Base-by-base conservation (phyloP, 257 asterid species). In the Leptodermis oblonga region DNA sequence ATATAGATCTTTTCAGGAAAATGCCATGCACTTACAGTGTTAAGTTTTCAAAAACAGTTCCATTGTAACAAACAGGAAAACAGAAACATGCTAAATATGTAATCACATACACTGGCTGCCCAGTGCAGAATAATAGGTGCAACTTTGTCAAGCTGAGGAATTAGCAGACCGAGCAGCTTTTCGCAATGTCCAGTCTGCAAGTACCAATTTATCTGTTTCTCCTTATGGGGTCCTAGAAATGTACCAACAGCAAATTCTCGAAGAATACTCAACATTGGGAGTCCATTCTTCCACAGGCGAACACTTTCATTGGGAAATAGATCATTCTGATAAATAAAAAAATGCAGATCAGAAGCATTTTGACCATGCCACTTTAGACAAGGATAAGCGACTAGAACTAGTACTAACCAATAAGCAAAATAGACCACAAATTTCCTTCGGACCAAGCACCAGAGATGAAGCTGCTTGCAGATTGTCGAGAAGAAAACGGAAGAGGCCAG, bases 401-500 rank as follows among this genome's bases (percentile, higher is more conserved):
- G 36, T 66, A 74, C 92, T 49, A 85, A 94, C 99, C 90, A 94
- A 82, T 58, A 94, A 78, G 77, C 89, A 87, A 78, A 94, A 81
- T 68, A 94, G 81, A 83, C 99, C 89, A 83, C 96, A 89, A 30
- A 82, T 85, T 79, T 94, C 99, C 80, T 94, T 91, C n/a, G 99
- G 99, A 64, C 97, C 99, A 77, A 94, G 67, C 15, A 92, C 93
- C 84, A 94, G 69, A 48, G 85, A 61, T 30, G 99, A 86, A 77
- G 95, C 86, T 74, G 97, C 83, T 61, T 86, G 86, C 75, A 88
- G 88, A 83, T 80, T 82, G 67, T 85, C 91, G 12, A 86, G 74
- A 51, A 94, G 85, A 76, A 76, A 88, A 74, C 79, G 92, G 73
- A 91, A 89, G 74, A 94, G 87, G 60, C 95, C 92, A 61, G 99